A percentile compares a stretch with the other conserved stretches of the same genome.
phyloP scores from a whole-genome alignment of 116 monocot species.

The Cymodocea nodosa region DNA sequence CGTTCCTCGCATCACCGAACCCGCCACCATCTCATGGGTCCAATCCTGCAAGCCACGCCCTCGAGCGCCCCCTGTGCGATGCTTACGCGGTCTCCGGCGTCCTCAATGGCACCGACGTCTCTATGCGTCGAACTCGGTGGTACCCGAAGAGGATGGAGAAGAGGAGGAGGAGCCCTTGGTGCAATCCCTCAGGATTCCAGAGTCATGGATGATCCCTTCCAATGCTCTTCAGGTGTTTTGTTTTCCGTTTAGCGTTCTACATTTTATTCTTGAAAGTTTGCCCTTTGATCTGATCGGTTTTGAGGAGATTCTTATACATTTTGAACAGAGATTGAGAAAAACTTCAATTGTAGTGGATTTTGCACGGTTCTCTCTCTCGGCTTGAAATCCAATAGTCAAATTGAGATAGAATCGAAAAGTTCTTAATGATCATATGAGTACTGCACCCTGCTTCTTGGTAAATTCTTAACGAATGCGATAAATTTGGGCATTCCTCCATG shows the following conservation, averaged over 20 bases:
- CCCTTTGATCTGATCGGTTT: no score
- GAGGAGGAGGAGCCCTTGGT: slow-evolving; percentile 12
- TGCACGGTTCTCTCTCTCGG: no score
- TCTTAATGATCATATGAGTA: no score
- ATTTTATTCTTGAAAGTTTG: background rate
- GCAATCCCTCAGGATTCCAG: slow-evolving; percentile 30
- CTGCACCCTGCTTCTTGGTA: no score
- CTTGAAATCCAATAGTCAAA: no score
- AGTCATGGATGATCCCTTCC: slow-evolving; percentile 28
- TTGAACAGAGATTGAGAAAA: no score
- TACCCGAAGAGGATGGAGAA: slow-evolving; percentile 1
- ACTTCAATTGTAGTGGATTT: no score
- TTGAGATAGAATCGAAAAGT: no score
- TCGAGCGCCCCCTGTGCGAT: background rate
- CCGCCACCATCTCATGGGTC: background rate
- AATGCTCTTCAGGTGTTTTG: slow-evolving; percentile 22
- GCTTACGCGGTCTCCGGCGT: background rate
- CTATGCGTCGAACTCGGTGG: background rate
- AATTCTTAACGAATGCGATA: no score
- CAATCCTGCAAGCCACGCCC: no score
- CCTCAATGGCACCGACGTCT: slow-evolving; percentile 2
- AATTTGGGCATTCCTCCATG: no score
- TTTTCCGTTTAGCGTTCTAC: background rate
- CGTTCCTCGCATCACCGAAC: background rate
- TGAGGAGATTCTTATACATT: no score